Conservation (phyloP, 768 basidiomycete species). For the Termitomyces sp. region DNA sequence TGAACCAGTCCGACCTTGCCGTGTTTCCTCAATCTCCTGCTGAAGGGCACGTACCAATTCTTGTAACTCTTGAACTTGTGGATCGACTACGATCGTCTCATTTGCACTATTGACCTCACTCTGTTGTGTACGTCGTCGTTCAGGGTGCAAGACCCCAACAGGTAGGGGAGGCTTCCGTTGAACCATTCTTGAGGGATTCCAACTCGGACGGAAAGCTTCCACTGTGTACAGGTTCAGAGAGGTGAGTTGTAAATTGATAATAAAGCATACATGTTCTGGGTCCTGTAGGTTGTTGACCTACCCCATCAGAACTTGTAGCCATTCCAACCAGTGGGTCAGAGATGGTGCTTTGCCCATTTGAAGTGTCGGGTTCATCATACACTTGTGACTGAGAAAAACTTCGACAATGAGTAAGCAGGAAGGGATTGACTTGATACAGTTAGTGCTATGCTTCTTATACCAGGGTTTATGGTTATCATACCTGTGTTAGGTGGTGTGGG, state of each 20-base stretch:
- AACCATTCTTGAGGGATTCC: neutral
- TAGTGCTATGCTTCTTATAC: neutral
- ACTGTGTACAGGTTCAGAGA: too few relatives aligned
- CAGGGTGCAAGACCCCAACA: neutral
- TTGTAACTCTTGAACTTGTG: neutral
- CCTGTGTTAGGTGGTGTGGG: neutral
- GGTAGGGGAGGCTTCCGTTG: too few relatives aligned
- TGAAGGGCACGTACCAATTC: neutral
- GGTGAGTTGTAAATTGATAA: neutral
- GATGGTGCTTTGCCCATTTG: neutral
- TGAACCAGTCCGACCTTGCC: too few relatives aligned
- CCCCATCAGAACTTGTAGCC: neutral
- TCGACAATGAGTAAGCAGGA: neutral
- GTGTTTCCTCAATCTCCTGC: too few relatives aligned
- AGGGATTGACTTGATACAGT: neutral
- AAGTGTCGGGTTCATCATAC: neutral
- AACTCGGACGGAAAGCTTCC: neutral
- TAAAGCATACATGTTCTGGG: neutral
- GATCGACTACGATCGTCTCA: too few relatives aligned
- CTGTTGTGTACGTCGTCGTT: neutral
- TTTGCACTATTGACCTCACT: neutral
- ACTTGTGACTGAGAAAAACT: neutral
- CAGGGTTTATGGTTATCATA: neutral
- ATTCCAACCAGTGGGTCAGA: neutral
- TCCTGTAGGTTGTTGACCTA: neutral